phyloP scores from a whole-genome alignment of 2,329 filamentous ascomycete species.

The Arachnomyces sp. region DNA sequence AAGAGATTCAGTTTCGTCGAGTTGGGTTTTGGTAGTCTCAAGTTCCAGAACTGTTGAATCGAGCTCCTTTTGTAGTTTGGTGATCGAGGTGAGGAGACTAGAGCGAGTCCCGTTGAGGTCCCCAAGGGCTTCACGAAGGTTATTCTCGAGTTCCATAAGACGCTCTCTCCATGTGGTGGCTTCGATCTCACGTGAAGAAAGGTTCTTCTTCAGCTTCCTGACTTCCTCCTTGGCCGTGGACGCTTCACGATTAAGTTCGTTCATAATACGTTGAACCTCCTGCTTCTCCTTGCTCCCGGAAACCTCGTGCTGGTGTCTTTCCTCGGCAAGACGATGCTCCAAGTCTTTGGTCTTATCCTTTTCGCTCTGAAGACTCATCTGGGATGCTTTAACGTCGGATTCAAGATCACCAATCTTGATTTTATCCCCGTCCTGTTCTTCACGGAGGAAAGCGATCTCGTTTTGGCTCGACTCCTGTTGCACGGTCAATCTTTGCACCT shows the following conservation, averaged over 20 bases:
- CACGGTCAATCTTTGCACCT: slow-evolving; percentile 78
- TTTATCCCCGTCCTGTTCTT: slow-evolving; percentile 96
- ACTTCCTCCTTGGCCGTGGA: slow-evolving; percentile 78
- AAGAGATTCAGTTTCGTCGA: slow-evolving; percentile 84
- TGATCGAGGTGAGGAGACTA: slow-evolving; percentile 76
- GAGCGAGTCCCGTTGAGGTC: slow-evolving; percentile 81
- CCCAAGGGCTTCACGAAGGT: slow-evolving; percentile 76
- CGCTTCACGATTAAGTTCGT: slow-evolving; percentile 81
- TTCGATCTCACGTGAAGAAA: slow-evolving; percentile 79
- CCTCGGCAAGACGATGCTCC: slow-evolving; percentile 66
- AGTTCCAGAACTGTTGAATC: slow-evolving; percentile 78
- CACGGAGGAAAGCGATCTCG: slow-evolving; percentile 88
- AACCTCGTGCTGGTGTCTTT: slow-evolving; percentile 78
- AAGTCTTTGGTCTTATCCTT: slow-evolving; percentile 67
- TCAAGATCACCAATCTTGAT: slow-evolving; percentile 95
- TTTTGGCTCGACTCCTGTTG: slow-evolving; percentile 88
- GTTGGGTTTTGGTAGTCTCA: slow-evolving; percentile 64
- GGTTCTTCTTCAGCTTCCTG: slow-evolving; percentile 69
- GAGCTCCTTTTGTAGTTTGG: slow-evolving; percentile 79
- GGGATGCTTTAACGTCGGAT: slow-evolving; percentile 68
- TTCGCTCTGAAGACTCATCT: slow-evolving; percentile 74
- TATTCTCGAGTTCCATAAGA: slow-evolving; percentile 81
- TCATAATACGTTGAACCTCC: slow-evolving; percentile 86
- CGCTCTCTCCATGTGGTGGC: slow-evolving; percentile 86
- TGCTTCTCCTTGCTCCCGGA: slow-evolving; percentile 86